Conservation (phyloP, 2,329 filamentous ascomycete genomes). For the Pseudogymnoascus sp. region DNA sequence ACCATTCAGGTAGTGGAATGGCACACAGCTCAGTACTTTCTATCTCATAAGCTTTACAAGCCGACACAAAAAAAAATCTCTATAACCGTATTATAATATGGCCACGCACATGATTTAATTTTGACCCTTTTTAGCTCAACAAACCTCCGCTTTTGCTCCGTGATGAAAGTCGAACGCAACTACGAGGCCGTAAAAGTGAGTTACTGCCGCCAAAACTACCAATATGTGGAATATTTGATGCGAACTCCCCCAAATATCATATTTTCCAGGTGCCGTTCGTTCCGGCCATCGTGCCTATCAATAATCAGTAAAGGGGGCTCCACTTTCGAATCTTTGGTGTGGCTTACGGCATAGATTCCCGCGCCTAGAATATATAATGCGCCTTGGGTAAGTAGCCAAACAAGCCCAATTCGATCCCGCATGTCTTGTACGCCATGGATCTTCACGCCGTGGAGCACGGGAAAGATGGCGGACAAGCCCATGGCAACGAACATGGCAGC, state of each 20-base stretch:
- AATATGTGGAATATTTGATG: slow-evolving; percentile 95
- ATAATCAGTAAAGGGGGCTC: slow-evolving; percentile 17
- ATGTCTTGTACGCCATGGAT: slow-evolving; percentile 62
- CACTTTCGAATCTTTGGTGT: neutral
- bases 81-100: neutral
- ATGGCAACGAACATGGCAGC: slow-evolving; percentile 85
- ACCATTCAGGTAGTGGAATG: neutral
- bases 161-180: slow-evolving; percentile 86
- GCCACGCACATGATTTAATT: neutral
- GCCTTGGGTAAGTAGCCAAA: slow-evolving; percentile 74
- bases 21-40: neutral
- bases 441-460: slow-evolving; percentile 67
- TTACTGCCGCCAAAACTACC: slow-evolving; percentile 72
- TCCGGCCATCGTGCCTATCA: slow-evolving; percentile 71
- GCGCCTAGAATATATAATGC: slow-evolving; percentile 80
- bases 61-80: neutral
- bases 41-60: neutral
- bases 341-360: slow-evolving; percentile 70
- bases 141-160: slow-evolving; percentile 29
- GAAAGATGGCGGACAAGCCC: slow-evolving; percentile 75
- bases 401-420: slow-evolving; percentile 67
- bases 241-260: slow-evolving; percentile 87
- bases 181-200: slow-evolving; percentile 73
- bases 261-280: slow-evolving; percentile 65
- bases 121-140: neutral